Base-by-base conservation (phyloP, 2,329 filamentous ascomycete genomes). In the Raffaelea arxii region DNA sequence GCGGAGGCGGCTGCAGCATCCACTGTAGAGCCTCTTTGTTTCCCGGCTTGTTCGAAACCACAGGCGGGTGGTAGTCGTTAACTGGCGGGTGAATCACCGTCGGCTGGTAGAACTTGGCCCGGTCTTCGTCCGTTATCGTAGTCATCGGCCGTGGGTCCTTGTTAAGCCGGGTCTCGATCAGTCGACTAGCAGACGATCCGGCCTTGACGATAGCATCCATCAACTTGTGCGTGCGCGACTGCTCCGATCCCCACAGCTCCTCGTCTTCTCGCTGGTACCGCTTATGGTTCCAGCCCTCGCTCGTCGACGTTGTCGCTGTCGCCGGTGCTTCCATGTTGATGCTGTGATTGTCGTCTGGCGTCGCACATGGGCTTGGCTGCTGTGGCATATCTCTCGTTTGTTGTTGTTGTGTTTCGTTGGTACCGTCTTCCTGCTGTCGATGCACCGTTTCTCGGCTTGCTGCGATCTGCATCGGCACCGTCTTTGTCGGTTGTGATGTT, bases 1-100 rank as follows among this genome's bases (percentile, higher is more conserved):
- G 78, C n/a, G 90, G 90, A 1, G 89, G 88, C 2, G 90, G 90
- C 59, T 94, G 87, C 44, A 94, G 70, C 89, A 96, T 95, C 90
- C 90, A 96, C 58, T 75, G 76, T 46, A 85, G 83, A 49, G 86
- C 87, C 46, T 80, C 79, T 58, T 70, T 79, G 59, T 77, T 80
- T 32, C 72, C 74, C 14, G 82, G 84, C 47, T 78, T 84, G 64
- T 80, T 86, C 62, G 78, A 87, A 50, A 92, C 85, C 44, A 94
- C 82, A 3, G 88, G 87, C 5, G 87, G 86, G 60, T 94, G 86
- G 49, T 90, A 77, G 51, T 94, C 86, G 65, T 94, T 92, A 56
- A 94, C 80, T 4, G 86, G 86, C 7, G 83, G 87, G 56, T 82
- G 82, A 49, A 65, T 69, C 4, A 54, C 36, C 32, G 72, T 70